A percentile compares a stretch with the other conserved stretches of the same genome.
Conservation (phyloP, 176 grass and related monocot species). For the Melocanna baccifera region DNA sequence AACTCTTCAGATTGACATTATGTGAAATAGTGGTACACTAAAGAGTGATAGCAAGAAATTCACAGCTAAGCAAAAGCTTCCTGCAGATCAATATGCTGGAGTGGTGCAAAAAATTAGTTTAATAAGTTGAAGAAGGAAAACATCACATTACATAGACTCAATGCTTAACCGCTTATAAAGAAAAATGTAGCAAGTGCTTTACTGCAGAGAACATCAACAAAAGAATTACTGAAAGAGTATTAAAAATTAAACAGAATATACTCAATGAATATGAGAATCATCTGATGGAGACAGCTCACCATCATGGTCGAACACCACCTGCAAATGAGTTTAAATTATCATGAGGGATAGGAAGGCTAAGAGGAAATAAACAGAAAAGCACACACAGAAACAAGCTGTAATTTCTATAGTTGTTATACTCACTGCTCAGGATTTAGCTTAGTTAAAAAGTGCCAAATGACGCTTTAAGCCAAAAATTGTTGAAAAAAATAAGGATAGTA, state of each 20-base stretch:
- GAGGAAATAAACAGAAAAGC: slow-evolving; percentile 21
- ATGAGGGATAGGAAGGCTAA: slow-evolving; percentile 34
- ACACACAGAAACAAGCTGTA: not conserved
- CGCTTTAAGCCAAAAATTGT: not conserved
- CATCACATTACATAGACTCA: not conserved
- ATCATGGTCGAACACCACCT: slow-evolving; percentile 98
- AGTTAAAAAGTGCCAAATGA: slow-evolving; percentile 5
- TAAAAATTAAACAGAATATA: slow-evolving; percentile 20
- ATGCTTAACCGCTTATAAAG: not conserved
- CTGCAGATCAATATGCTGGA: not conserved
- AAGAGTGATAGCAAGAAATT: not conserved
- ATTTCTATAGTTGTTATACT: not conserved
- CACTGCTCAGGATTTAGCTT: not conserved
- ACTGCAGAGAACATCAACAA: slow-evolving; percentile 11
- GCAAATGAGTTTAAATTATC: slow-evolving; percentile 32
- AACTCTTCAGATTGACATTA: not conserved
- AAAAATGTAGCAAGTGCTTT: slow-evolving; percentile 27
- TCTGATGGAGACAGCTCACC: slow-evolving; percentile 55
- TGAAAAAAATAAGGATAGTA: not conserved
- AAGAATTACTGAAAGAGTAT: not conserved
- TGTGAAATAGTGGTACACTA: not conserved
- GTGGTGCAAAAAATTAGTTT: not conserved
- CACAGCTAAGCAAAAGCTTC: not conserved
- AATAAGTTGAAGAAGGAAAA: not conserved
- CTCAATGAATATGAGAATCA: slow-evolving; percentile 29